These are phyloP conservation scores for Aspergillus conjunctus DNA, from an alignment of 495 filamentous ascomycete species.

Conservation along the genomic window DNA sequence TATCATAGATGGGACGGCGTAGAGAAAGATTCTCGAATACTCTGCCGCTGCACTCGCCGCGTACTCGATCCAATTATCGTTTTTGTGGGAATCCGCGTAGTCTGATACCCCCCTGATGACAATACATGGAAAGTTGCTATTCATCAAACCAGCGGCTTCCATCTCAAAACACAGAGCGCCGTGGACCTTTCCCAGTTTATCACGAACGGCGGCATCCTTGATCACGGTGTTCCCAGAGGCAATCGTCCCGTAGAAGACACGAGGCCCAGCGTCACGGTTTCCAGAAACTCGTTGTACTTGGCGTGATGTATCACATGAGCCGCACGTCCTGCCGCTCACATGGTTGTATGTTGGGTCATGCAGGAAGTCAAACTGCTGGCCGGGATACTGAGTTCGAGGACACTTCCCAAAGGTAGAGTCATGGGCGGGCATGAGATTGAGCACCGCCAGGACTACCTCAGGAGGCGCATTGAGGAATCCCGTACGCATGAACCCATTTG, in stretches of 20 bases:
- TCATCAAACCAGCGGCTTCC: constrained; percentile 43
- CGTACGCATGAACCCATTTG: constrained; percentile 27
- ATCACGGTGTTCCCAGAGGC: constrained; percentile 35
- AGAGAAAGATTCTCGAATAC: constrained; percentile 2
- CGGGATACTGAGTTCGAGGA: not conserved
- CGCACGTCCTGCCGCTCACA: not conserved
- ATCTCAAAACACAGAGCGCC: constrained; percentile 35
- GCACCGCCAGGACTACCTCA: constrained; percentile 11
- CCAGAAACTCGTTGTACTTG: not conserved
- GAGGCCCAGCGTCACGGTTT: not conserved
- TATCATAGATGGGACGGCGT: not conserved
- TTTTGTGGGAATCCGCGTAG: constrained; percentile 39
- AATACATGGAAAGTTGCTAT: constrained; percentile 28
- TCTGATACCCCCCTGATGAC: constrained; percentile 39
- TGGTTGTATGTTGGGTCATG: constrained; percentile 1
- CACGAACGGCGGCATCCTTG: constrained; percentile 22
- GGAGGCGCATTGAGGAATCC: constrained; percentile 32
- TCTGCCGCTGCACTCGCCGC: constrained; percentile 27
- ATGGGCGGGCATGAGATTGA: constrained; percentile 4
- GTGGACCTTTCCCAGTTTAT: constrained; percentile 14
- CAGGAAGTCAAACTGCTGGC: not conserved
- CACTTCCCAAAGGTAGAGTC: not conserved
- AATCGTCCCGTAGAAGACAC: constrained; percentile 29
- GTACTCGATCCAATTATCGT: constrained; percentile 34
- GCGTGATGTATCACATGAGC: constrained; percentile 4